Percentiles rank a stretch among this genome's conserved stretches.
These are phyloP conservation scores for Austropuccinia psidii DNA, from an alignment of 1,284 basidiomycete genomes.

Conservation along the genomic window DNA sequence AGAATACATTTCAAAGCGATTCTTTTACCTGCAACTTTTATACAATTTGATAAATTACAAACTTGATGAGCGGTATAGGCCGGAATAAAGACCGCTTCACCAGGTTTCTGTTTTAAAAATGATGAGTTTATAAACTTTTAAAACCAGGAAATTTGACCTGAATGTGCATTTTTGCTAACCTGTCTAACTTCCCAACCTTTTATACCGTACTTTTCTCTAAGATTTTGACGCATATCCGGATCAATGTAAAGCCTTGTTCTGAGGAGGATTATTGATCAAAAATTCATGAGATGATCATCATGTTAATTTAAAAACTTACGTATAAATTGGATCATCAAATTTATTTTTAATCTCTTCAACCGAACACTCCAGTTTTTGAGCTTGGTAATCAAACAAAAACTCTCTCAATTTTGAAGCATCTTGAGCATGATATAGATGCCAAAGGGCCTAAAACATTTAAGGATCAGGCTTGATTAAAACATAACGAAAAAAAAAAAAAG, in stretches of 20 bases:
- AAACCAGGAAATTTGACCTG: too few relatives aligned
- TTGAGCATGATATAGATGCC: slow-evolving; percentile 44
- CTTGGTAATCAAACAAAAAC: slow-evolving; percentile 40
- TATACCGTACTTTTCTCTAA: slow-evolving; percentile 41
- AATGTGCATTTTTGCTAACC: too few relatives aligned
- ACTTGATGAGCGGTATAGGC: slow-evolving; percentile 46
- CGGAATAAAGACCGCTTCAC: slow-evolving; percentile 45
- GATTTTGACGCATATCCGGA: slow-evolving; percentile 39
- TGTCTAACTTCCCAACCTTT: slow-evolving; percentile 42
- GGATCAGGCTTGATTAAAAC: not conserved
- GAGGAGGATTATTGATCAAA: too few relatives aligned
- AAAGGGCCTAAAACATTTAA: slow-evolving; percentile 39
- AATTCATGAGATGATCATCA: too few relatives aligned
- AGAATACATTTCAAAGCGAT: not conserved
- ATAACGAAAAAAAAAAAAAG: not conserved
- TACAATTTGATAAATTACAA: slow-evolving; percentile 45
- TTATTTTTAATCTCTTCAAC: slow-evolving; percentile 4
- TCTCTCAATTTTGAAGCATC: slow-evolving; percentile 41
- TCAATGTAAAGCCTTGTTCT: slow-evolving; percentile 42
- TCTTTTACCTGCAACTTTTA: slow-evolving; percentile 42
- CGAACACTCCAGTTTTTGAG: not conserved
- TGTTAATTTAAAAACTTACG: not conserved
- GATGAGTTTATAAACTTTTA: too few relatives aligned
- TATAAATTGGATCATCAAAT: slow-evolving; percentile 34
- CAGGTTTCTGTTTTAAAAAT: slow-evolving; percentile 38